phyloP scores from a whole-genome alignment of 2,329 filamentous ascomycete genomes.

The Hypoxylon sp. region DNA sequence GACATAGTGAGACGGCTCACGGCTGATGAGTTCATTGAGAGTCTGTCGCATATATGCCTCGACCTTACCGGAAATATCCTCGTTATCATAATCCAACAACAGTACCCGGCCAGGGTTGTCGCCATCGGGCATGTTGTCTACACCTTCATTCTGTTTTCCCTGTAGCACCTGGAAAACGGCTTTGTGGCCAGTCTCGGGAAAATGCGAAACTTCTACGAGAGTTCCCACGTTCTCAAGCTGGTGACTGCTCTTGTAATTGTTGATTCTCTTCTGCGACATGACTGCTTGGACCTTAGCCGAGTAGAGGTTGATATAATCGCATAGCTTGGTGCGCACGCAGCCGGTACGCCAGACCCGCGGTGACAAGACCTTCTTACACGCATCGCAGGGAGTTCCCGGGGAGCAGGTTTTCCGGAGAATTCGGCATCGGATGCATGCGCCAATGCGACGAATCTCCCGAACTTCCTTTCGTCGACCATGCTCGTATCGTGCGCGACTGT shows the following conservation, averaged over 20 bases:
- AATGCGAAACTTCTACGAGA: constrained; percentile 69
- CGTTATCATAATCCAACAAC: constrained; percentile 71
- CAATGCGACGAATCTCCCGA: constrained; percentile 72
- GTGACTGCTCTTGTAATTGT: constrained; percentile 64
- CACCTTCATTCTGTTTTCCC: constrained; percentile 51
- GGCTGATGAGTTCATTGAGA: constrained; percentile 67
- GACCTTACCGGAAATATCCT: constrained; percentile 69
- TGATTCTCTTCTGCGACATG: constrained; percentile 69
- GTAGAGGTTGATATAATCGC: constrained; percentile 72
- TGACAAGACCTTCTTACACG: constrained; percentile 71
- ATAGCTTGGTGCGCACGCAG: constrained; percentile 71
- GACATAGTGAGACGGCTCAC: constrained; percentile 71
- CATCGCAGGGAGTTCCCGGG: constrained; percentile 71
- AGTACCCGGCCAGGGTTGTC: constrained; percentile 53
- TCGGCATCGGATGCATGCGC: constrained; percentile 73
- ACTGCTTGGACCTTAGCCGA: constrained; percentile 73
- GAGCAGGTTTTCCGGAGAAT: constrained; percentile 75
- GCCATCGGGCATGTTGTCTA: constrained; percentile 48
- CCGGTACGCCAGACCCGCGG: constrained; percentile 74
- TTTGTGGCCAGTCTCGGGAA: constrained; percentile 62
- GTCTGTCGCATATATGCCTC: constrained; percentile 71
- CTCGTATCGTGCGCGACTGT: constrained; percentile 69
- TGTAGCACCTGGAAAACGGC: constrained; percentile 59
- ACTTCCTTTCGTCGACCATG: constrained; percentile 71
- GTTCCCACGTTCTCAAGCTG: constrained; percentile 62